Conservation (phyloP, 305 asterid species). For the Fraxinus nigra region DNA sequence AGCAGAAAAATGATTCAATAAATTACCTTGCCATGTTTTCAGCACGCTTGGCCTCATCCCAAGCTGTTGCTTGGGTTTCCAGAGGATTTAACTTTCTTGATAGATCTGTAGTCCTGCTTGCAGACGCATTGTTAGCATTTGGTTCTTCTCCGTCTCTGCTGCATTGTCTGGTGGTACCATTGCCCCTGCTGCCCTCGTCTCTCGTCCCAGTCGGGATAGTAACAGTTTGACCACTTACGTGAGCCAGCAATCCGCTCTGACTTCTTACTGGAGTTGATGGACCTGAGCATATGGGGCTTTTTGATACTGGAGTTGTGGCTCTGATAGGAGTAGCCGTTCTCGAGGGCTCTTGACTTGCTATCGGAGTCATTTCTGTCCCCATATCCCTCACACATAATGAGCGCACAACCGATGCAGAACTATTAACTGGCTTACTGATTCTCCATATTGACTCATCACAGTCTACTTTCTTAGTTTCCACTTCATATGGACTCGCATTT, state of each 20-base stretch:
- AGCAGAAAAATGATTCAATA: not conserved
- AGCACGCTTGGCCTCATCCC: constrained; percentile 96
- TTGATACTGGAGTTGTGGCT: constrained; percentile 50
- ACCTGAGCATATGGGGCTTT: constrained; percentile 51
- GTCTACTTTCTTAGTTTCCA: constrained; percentile 43
- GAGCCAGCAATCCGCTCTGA: constrained; percentile 31
- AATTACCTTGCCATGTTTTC: constrained; percentile 80
- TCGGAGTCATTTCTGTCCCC: constrained; percentile 94
- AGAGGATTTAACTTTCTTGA: constrained; percentile 49
- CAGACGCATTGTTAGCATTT: constrained; percentile 15
- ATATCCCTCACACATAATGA: constrained; percentile 75
- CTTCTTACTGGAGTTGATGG: constrained; percentile 45
- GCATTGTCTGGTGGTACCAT: constrained; percentile 31
- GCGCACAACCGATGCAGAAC: constrained; percentile 44
- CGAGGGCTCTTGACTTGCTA: constrained; percentile 80
- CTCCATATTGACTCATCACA: constrained; percentile 67
- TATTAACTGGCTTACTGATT: constrained; percentile 39
- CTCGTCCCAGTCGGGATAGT: constrained; percentile 23
- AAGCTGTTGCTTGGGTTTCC: constrained; percentile 82
- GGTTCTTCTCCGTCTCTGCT: constrained; percentile 38
- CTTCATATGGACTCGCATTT: constrained; percentile 22
- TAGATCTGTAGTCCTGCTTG: constrained; percentile 29
- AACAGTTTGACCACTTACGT: constrained; percentile 25
- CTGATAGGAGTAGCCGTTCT: constrained; percentile 76
- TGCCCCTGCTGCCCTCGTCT: constrained; percentile 27